A percentile compares a stretch with the other conserved stretches of the same genome.
phyloP scores from a whole-genome alignment of 2,329 filamentous ascomycete species.

The Chaetomium sp. region DNA sequence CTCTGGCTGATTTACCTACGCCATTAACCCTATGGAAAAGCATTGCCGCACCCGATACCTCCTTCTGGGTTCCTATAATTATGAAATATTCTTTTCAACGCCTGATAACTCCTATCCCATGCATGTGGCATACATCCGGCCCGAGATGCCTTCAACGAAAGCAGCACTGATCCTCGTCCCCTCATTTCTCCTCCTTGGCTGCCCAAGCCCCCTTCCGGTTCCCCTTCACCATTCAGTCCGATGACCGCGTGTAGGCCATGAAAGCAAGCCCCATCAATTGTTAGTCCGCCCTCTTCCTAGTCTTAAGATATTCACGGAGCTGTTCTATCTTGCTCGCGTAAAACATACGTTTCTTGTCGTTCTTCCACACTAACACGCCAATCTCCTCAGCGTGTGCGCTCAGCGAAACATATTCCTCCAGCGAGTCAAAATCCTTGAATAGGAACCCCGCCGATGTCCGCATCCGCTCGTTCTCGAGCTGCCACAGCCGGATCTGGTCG shows the following conservation, averaged over 20 bases:
- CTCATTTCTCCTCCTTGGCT: not conserved
- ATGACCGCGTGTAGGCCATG: too few relatives aligned
- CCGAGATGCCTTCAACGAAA: not conserved
- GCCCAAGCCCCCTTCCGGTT: not conserved
- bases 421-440: conserved; percentile 77
- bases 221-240: too few relatives aligned
- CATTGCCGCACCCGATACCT: too few relatives aligned
- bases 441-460: conserved; percentile 75
- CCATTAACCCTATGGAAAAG: too few relatives aligned
- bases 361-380: conserved; percentile 84
- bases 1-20: too few relatives aligned
- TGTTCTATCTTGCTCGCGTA: conserved; percentile 91
- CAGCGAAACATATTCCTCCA: conserved; percentile 63
- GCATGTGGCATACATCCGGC: too few relatives aligned
- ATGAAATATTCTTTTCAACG: not conserved
- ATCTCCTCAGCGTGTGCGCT: conserved; percentile 80
- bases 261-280: too few relatives aligned
- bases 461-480: conserved; percentile 94
- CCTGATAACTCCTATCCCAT: not conserved
- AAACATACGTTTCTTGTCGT: conserved; percentile 72
- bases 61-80: too few relatives aligned
- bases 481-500: conserved; percentile 96
- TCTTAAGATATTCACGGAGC: conserved; percentile 72
- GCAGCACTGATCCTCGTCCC: not conserved
- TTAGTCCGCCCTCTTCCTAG: conserved; percentile 47